These are phyloP conservation scores for Ceratobasidium sp. DNA, from an alignment of 1,284 basidiomycete species.

Conservation along the genomic window DNA sequence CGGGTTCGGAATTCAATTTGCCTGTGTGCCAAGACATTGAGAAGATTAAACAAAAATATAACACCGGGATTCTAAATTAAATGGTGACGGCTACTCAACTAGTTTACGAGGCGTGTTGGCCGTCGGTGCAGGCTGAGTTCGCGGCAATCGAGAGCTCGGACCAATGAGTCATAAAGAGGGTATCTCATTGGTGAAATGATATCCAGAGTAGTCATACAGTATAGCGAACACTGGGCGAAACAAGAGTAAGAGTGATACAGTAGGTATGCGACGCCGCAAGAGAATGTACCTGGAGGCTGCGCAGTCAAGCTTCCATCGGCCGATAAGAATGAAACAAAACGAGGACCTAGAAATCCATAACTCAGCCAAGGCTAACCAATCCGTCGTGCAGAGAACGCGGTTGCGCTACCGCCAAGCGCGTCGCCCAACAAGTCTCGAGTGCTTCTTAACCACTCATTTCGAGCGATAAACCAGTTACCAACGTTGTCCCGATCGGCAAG, in stretches of 20 bases:
- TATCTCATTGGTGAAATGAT: conserved; percentile 30
- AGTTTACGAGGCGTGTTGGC: no score
- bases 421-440: conserved; percentile 43
- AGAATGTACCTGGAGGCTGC: background rate
- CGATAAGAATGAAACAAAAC: background rate
- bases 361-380: conserved; percentile 29
- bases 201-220: conserved; percentile 35
- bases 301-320: background rate
- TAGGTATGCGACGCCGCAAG: background rate
- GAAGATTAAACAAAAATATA: no score
- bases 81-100: no score
- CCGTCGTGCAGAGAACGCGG: conserved; percentile 41
- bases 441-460: conserved; percentile 48
- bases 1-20: no score
- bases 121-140: no score
- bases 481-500: conserved; percentile 65
- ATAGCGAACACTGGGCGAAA: conserved; percentile 4
- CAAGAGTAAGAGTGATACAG: background rate
- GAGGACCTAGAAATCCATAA: background rate
- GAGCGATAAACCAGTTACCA: conserved; percentile 50
- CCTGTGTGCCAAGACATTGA: no score
- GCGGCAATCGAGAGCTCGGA: no score
- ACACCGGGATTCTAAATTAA: no score
- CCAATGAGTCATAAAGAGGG: conserved; percentile 24
- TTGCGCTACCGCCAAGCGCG: conserved; percentile 36